Evolutionary conservation across 1,139 yeast genomes (phyloP), one percentile per base, ranked within the genome.

Genomic region (Yamadazyma kanchanaburiensis): DNA sequence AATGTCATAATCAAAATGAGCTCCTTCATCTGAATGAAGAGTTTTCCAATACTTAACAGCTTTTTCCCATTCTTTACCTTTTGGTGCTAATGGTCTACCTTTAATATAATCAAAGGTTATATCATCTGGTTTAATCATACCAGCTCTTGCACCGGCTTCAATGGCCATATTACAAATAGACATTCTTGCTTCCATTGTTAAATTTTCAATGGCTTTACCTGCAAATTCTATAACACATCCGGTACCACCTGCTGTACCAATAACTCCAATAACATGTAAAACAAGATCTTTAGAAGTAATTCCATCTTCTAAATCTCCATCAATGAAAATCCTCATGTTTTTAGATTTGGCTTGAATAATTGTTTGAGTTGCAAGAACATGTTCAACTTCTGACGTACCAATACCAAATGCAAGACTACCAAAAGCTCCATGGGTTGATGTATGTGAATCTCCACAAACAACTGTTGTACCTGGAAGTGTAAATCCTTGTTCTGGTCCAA

Each of bases 191-290:
- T 91, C 98, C 91, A 91, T 87, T 21, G 95, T 79, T 40, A 91
- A 74, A 39, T 72, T 75, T 56, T 83, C 86, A 48, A 91, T 87
- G 36, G 97, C 96, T 45, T 82, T 77, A 58, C 98, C 98, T 27
- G 95, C 94, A 65, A 89, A 91, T 65, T 91, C 98, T 56, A 91
- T 85, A 37, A 91, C 98, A 50, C 80, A 73, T 34, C 98, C 98
- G 35, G 97, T 91, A 67, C 98, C 98, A 64, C 98, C 98, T 40
- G 98, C 98, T 47, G 98, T 91, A 64, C 98, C 98, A 53, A 91
- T 89, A 33, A 81, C 81, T 46, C 96, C 96, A 53, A 91, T 91
- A 27, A 91, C 94, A 57, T 91, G 97, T 42, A 91, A 74, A 42
- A 91, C 80, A 50, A 91, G 70, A 65, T 91, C 98, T 70, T 91